Evolutionary conservation across 2,329 filamentous ascomycete species (phyloP), one percentile per base, ranked within the genome.

Genomic region (Cladophialophora chaetospira): DNA sequence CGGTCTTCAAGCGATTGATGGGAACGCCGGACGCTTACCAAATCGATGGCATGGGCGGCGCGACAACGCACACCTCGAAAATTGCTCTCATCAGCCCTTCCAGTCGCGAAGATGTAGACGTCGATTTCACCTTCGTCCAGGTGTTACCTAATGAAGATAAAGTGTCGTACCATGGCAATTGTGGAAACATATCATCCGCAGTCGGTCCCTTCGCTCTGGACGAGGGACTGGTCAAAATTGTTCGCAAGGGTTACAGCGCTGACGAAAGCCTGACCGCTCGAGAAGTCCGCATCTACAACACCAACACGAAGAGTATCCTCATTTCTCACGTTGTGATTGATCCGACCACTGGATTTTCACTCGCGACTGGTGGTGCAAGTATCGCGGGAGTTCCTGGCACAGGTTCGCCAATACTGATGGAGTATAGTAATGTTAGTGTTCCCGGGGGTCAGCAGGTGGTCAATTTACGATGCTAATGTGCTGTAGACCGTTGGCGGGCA

Each of bases 61-160:
- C 86, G 3, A 76, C 86, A 52, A 87, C 84, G 11, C 85, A 82
- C 44, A 80, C 88, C 2, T 87, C 83, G 53, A 91, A 91, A 69
- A 77, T 91, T 15, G 88, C 87, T 71, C 76, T 91, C 1, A 77
- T 91, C 1, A 80, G 79, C 3, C 73, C 74, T 0, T 77, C 83
- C 2, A 66, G 70, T 1, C 72, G 77, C n/a, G 58, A 68, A 0
- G 79, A 77, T 19, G 78, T 78, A 0, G 82, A 89, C 61, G 77
- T 89, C 9, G 84, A 88, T 57, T 90, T 86, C 67, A 89, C 86
- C 0, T 90, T 90, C 67, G 82, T 86, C 1, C 83, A 86, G 35
- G 74, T 89, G 5, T 86, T 86, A 2, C 80, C 89, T 49, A 79
- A 79, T 48, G 78, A 85, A 10, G 31, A 53, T 42, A 8, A 42